These are phyloP conservation scores for Pseudisothecium myosuroides DNA, from an alignment of 225 moss, liverwort and hornwort species.

Conservation along the genomic window DNA sequence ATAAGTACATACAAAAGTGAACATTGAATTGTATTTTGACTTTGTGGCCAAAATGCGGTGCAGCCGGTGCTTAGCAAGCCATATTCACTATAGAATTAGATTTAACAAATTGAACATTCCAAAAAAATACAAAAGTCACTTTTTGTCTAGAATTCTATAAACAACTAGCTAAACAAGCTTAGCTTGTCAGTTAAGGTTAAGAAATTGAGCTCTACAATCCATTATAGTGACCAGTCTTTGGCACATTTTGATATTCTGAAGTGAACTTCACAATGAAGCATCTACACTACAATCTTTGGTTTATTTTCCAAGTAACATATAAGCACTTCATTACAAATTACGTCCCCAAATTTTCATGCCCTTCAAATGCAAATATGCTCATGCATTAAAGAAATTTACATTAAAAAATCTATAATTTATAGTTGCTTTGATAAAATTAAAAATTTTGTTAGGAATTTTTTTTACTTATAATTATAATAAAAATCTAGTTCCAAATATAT, in stretches of 20 bases:
- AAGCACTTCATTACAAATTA: not conserved
- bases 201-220: not conserved
- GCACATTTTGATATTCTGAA: not conserved
- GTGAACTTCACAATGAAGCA: not conserved
- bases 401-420: not conserved
- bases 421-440: not conserved
- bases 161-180: fast-evolving
- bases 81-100: not conserved
- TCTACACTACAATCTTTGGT: not conserved
- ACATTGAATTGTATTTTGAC: not conserved
- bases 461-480: too few relatives aligned
- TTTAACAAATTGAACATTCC: not conserved
- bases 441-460: not conserved
- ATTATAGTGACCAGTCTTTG: not conserved
- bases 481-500: too few relatives aligned
- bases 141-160: not conserved
- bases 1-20: not conserved
- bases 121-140: not conserved
- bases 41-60: fast-evolving
- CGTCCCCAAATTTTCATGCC: fast-evolving
- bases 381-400: not conserved
- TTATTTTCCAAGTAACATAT: not conserved
- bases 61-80: fast-evolving
- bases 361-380: not conserved
- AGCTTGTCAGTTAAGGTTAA: fast-evolving